Evolutionary conservation across 2,329 filamentous ascomycete genomes (phyloP).

Genomic region (Pseudogymnoascus sp.): DNA sequence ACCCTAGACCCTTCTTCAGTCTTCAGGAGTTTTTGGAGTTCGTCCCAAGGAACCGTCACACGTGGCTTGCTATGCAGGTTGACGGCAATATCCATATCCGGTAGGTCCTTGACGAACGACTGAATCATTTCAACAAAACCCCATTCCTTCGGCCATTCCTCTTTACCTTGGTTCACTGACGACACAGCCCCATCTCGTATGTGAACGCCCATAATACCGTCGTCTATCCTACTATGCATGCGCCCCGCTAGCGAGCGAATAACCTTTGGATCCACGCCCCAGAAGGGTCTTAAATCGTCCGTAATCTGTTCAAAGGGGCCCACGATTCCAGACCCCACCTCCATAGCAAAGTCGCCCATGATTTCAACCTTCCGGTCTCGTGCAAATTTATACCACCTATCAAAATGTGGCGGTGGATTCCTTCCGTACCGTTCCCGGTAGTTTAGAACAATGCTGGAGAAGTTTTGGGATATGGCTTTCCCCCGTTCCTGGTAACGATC

Average conservation of each 20-base stretch:
- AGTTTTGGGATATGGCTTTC: slow-evolving; percentile 36
- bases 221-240: slow-evolving; percentile 27
- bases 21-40: slow-evolving; percentile 45
- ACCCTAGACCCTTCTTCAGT: slow-evolving; percentile 36
- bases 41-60: slow-evolving; percentile 53
- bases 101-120: slow-evolving; percentile 46
- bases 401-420: slow-evolving; percentile 59
- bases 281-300: slow-evolving; percentile 56
- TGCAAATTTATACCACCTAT: slow-evolving; percentile 53
- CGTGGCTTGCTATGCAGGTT: slow-evolving; percentile 60
- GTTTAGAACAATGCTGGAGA: slow-evolving; percentile 47
- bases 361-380: slow-evolving; percentile 46
- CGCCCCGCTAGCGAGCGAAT: slow-evolving; percentile 39
- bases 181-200: slow-evolving; percentile 31
- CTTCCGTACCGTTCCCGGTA: slow-evolving; percentile 53
- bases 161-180: slow-evolving; percentile 27
- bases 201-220: slow-evolving; percentile 26
- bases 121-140: slow-evolving; percentile 33
- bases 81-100: slow-evolving; percentile 62
- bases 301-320: slow-evolving; percentile 48
- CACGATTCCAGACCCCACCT: not conserved
- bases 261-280: slow-evolving; percentile 38
- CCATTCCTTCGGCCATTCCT: slow-evolving; percentile 28
- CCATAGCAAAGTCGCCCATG: slow-evolving; percentile 48
- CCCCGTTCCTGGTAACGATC: slow-evolving; percentile 24